Evolutionary conservation across 768 basidiomycete species (phyloP).

Genomic region (Pleurotus citrinopileatus): DNA sequence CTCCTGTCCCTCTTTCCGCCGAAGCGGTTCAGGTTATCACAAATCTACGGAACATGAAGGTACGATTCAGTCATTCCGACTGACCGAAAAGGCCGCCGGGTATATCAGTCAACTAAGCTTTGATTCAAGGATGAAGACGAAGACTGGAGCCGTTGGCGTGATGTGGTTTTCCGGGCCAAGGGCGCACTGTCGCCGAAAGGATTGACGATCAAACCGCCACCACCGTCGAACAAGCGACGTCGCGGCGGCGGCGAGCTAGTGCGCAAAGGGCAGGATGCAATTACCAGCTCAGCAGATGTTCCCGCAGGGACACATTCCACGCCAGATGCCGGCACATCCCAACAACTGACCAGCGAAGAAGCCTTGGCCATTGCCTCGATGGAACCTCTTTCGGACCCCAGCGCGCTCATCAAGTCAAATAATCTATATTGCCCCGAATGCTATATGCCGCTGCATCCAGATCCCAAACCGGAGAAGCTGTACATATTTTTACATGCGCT

Average conservation of each 20-base stretch:
- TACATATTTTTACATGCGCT: slow-evolving; percentile 96
- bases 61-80: slow-evolving; percentile 23
- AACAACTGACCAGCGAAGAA: slow-evolving; percentile 47
- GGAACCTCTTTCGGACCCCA: slow-evolving; percentile 36
- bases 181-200: slow-evolving; percentile 47
- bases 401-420: slow-evolving; percentile 27
- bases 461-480: slow-evolving; percentile 87
- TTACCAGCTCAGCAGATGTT: slow-evolving; percentile 10
- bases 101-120: neutral
- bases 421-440: slow-evolving; percentile 83
- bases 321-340: slow-evolving; percentile 12
- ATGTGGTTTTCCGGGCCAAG: slow-evolving; percentile 79
- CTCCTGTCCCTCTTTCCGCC: slow-evolving; percentile 73
- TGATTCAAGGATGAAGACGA: slow-evolving; percentile 74
- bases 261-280: slow-evolving; percentile 17
- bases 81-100: too few species aligned
- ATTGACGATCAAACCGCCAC: slow-evolving; percentile 46
- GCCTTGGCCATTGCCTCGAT: slow-evolving; percentile 38
- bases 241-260: slow-evolving; percentile 49
- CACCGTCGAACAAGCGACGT: slow-evolving; percentile 58
- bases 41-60: slow-evolving; percentile 79
- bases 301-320: slow-evolving; percentile 10
- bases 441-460: slow-evolving; percentile 89
- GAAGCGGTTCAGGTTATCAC: slow-evolving; percentile 81
- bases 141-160: slow-evolving; percentile 87